phyloP scores from a whole-genome alignment of 345 rosid species.

The Ceriops tagal region DNA sequence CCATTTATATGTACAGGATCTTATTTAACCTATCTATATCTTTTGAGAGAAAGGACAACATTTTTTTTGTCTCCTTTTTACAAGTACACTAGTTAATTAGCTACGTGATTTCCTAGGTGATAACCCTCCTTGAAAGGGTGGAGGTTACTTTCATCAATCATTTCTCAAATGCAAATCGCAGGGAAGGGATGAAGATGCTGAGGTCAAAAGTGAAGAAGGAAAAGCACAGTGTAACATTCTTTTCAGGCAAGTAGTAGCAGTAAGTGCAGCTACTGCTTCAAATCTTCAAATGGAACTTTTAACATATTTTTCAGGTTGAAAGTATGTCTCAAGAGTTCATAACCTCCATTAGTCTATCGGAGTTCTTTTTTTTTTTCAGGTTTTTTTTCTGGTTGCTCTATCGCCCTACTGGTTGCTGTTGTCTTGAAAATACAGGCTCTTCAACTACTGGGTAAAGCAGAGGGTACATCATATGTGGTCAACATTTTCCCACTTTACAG shows the following conservation, averaged over 20 bases:
- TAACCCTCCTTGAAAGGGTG: slow-evolving; percentile 53
- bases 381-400: slow-evolving; percentile 58
- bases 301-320: background rate
- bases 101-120: slow-evolving; percentile 35
- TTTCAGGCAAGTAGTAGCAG: slow-evolving; percentile 41
- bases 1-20: too few species aligned
- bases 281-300: background rate
- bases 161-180: slow-evolving; percentile 56
- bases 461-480: slow-evolving; percentile 50
- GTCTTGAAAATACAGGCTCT: slow-evolving; percentile 46
- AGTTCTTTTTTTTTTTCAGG: slow-evolving; percentile 31
- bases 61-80: too few species aligned
- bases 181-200: slow-evolving; percentile 55
- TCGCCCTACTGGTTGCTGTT: slow-evolving; percentile 53
- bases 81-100: background rate
- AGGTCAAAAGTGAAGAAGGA: slow-evolving; percentile 59
- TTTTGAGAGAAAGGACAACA: too few species aligned
- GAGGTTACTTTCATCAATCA: slow-evolving; percentile 58
- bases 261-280: background rate
- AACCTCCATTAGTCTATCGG: background rate
- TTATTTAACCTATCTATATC: too few species aligned
- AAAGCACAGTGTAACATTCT: slow-evolving; percentile 62
- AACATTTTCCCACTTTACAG: slow-evolving; percentile 76
- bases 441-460: slow-evolving; percentile 43
- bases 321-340: too few species aligned